Evolutionary conservation across 140 eudicot genomes (phyloP), one percentile per base, ranked within the genome.

Genomic region (Anethum foeniculum): DNA sequence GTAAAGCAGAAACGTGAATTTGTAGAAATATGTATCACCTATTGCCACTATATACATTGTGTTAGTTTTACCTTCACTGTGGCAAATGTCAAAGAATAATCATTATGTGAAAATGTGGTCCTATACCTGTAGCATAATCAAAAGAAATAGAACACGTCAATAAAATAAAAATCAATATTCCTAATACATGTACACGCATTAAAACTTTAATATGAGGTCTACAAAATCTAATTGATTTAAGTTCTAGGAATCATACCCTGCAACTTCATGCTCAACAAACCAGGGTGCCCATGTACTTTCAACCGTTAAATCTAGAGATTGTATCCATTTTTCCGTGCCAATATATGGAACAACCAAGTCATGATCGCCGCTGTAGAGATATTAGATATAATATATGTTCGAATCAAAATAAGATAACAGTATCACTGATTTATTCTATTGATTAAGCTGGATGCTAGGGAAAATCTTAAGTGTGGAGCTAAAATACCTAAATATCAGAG

Each of bases 1-100:
- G 34, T 30, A 75, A 75, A 25, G 27, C 49, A 23, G 34, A 43
- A 28, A 8, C 21, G 4, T 23, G 19, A 75, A 30, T 12, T 67
- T 1, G 14, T 13, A 39, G 5, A 39, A 39, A 39, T 39, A 39
- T 39, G 4, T 39, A 39, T 39, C 4, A 39, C 43, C 6, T 39
- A 39, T 39, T 5, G 43, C 0, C 9, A 41, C 0, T 52, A 52
- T 52, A 18, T 68, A 25, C 9, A 3, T 25, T 18, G n/a, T 39
- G 4, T 6, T 2, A 3, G 0, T 43, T 72, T 86, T 52, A 82
- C 94, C 94, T 90, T 90, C 15, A 90, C 69, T 5, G 94, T 88
- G 43, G 88, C 90, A 86, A 82, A 90, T 48, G 84, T 86, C 92
- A 90, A 32, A 4, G 85, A 76, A 80, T 82, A 90, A 28, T 76